These are phyloP conservation scores for Termitomyces sp. DNA, from an alignment of 768 basidiomycete species.

Conservation along the genomic window DNA sequence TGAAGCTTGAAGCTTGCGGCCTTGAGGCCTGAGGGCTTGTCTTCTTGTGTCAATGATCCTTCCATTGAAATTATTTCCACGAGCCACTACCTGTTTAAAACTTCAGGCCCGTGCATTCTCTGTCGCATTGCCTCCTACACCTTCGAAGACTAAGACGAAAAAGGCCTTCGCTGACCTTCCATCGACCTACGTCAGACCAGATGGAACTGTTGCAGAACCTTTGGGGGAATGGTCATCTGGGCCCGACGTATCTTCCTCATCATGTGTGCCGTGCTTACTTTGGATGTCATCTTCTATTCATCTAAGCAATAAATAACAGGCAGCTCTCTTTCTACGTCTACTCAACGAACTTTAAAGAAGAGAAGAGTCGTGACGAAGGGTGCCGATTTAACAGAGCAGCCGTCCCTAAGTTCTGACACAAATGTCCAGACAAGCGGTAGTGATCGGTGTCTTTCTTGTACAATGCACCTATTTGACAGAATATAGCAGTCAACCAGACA, in stretches of 20 bases:
- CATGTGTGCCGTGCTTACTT: conserved; percentile 8
- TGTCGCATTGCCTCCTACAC: neutral
- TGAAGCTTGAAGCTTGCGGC: neutral
- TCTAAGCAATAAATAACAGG: conserved; percentile 4
- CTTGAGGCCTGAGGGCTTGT: neutral
- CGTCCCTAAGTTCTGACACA: neutral
- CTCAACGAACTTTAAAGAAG: conserved; percentile 1
- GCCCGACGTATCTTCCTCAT: conserved; percentile 1
- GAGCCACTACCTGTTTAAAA: conserved; percentile 1
- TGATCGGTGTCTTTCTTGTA: neutral
- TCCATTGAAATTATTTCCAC: neutral
- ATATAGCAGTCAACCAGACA: neutral
- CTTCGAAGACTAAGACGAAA: conserved; percentile 29
- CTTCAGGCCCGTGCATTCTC: conserved; percentile 7
- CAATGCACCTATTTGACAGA: neutral
- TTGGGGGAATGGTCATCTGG: conserved; percentile 42
- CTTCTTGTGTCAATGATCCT: conserved; percentile 13
- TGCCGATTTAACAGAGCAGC: neutral
- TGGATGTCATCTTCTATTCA: neutral
- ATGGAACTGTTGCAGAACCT: conserved; percentile 43
- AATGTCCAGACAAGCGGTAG: neutral
- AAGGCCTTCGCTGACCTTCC: conserved; percentile 66
- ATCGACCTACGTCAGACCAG: conserved; percentile 36
- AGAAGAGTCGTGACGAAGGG: neutral
- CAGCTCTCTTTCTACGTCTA: neutral